Conservation (phyloP, 164 flowering plant species). For the Liquidambar formosana region DNA sequence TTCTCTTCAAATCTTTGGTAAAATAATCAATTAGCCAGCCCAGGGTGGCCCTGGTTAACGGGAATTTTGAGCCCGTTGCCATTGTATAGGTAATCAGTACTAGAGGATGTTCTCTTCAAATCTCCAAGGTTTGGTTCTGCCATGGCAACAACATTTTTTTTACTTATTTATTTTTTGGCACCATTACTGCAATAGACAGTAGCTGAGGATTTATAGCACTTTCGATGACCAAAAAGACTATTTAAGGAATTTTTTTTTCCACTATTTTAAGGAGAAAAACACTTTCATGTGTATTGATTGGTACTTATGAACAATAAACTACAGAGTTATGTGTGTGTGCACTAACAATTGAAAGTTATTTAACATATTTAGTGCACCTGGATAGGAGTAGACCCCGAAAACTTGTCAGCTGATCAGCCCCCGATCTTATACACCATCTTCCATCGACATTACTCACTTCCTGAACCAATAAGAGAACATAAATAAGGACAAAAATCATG, state of each 20-base stretch:
- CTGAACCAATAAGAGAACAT: slow-evolving; percentile 34
- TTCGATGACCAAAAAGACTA: too few relatives aligned
- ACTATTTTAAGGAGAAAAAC: neutral
- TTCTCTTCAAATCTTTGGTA: too few relatives aligned
- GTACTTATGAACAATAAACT: neutral
- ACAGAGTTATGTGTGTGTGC: neutral
- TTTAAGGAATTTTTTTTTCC: too few relatives aligned
- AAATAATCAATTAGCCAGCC: neutral
- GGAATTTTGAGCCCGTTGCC: neutral
- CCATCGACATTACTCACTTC: slow-evolving; percentile 77
- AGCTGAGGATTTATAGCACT: too few relatives aligned
- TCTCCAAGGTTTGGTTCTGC: too few relatives aligned
- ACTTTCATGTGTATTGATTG: neutral
- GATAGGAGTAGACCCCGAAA: slow-evolving; percentile 72
- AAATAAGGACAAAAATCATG: slow-evolving; percentile 12
- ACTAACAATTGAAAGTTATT: neutral
- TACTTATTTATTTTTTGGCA: too few relatives aligned
- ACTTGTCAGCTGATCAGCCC: slow-evolving; percentile 36
- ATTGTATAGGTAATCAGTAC: neutral
- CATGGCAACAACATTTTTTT: too few relatives aligned
- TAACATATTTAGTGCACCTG: slow-evolving; percentile 45
- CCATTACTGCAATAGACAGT: too few relatives aligned
- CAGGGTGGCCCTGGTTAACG: neutral
- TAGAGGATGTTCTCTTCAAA: too few relatives aligned
- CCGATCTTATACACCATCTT: slow-evolving; percentile 76